Percentiles rank a stretch among this genome's conserved stretches.
These are phyloP conservation scores for Tirmania nivea DNA, from an alignment of 495 filamentous ascomycete species.

Conservation along the genomic window DNA sequence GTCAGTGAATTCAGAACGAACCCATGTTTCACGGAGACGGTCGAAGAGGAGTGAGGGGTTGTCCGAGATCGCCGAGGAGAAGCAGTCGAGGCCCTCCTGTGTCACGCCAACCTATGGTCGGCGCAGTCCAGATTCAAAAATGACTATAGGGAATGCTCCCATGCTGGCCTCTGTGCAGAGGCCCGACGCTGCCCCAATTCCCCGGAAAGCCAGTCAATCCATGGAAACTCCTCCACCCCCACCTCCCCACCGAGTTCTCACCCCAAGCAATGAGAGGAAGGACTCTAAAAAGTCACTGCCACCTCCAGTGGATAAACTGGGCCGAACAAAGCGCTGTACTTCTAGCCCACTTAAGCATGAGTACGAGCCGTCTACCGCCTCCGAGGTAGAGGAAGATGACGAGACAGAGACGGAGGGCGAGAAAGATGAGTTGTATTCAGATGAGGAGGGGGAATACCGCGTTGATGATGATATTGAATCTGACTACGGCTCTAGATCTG, in stretches of 20 bases:
- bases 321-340: constrained; percentile 29
- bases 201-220: background rate
- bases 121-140: background rate
- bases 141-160: background rate
- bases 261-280: constrained; percentile 8
- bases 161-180: background rate
- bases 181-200: background rate
- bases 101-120: background rate
- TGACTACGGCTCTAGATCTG: constrained; percentile 24
- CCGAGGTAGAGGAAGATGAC: constrained; percentile 28
- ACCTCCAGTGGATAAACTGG: constrained; percentile 16
- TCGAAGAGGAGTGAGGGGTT: background rate
- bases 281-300: constrained; percentile 23
- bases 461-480: constrained; percentile 11
- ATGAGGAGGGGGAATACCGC: background rate
- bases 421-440: background rate
- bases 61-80: background rate
- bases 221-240: constrained; percentile 26
- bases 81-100: background rate
- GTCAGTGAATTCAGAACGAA: background rate
- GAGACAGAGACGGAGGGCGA: constrained; percentile 29
- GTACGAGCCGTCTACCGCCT: constrained; percentile 77
- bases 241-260: constrained; percentile 27
- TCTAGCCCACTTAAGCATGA: constrained; percentile 96
- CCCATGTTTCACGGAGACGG: background rate